phyloP scores from a whole-genome alignment of 768 basidiomycete species.

The Boletus vinaceobasis region DNA sequence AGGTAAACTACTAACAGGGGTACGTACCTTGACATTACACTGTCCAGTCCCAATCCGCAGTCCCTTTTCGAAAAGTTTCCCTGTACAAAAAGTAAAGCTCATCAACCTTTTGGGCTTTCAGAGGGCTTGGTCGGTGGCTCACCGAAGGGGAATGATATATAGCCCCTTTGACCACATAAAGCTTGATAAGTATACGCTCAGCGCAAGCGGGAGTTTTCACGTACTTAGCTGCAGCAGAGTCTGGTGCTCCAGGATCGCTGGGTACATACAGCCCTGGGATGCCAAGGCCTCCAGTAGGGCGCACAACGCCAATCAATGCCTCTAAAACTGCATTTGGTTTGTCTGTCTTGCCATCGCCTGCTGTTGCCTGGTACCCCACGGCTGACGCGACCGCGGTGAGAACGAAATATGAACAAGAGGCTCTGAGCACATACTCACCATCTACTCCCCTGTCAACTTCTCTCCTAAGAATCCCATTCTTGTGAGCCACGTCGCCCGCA shows the following conservation, averaged over 20 bases:
- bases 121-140: neutral
- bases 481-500: neutral
- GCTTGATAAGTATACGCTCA: neutral
- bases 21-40: neutral
- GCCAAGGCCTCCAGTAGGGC: constrained; percentile 30
- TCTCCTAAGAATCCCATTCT: neutral
- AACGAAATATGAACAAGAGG: neutral
- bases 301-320: constrained; percentile 27
- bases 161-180: neutral
- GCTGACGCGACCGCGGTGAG: constrained; percentile 37
- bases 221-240: constrained; percentile 44
- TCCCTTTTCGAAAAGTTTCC: constrained; percentile 3
- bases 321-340: constrained; percentile 54
- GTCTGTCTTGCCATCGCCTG: constrained; percentile 52
- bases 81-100: neutral
- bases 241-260: constrained; percentile 54
- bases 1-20: neutral
- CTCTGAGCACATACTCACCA: neutral
- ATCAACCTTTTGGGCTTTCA: neutral
- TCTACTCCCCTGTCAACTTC: neutral
- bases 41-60: neutral
- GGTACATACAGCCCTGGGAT: constrained; percentile 57
- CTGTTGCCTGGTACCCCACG: constrained; percentile 39
- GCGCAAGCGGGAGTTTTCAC: neutral
- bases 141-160: constrained; percentile 7